Conservation (phyloP, 768 basidiomycete species). For the Tylopilus vinaceipallidus region DNA sequence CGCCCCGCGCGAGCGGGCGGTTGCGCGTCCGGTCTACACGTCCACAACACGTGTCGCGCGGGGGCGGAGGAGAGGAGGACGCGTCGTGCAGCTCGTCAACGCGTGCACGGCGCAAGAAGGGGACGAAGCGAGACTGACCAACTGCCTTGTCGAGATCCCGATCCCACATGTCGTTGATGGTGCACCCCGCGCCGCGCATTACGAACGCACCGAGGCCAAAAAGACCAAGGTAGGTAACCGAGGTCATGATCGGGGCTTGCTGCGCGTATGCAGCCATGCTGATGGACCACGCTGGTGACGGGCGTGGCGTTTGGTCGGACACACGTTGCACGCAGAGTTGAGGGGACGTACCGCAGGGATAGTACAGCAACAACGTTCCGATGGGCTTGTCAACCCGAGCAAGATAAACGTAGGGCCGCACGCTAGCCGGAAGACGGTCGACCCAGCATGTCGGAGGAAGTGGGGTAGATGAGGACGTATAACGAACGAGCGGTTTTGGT, state of each 20-base stretch:
- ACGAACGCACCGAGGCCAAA: constrained; percentile 90
- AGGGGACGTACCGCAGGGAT: constrained; percentile 80
- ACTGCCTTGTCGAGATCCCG: constrained; percentile 87
- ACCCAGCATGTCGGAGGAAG: constrained; percentile 53
- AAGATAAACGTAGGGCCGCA: constrained; percentile 80
- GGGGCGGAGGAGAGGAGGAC: too few relatives aligned
- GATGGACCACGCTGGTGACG: constrained; percentile 86
- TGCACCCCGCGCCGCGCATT: constrained; percentile 98
- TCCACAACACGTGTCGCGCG: background rate
- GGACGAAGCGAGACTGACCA: constrained; percentile 50
- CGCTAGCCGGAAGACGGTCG: constrained; percentile 54
- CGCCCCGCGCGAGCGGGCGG: constrained; percentile 85
- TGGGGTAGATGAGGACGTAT: constrained; percentile 9
- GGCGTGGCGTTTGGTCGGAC: too few relatives aligned
- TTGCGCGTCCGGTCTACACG: constrained; percentile 76
- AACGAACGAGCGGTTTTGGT: constrained; percentile 13
- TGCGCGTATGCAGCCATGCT: constrained; percentile 91
- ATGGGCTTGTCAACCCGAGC: constrained; percentile 96
- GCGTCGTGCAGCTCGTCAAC: too few relatives aligned
- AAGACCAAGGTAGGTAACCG: constrained; percentile 72
- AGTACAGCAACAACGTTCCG: constrained; percentile 86
- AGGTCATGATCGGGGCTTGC: constrained; percentile 60
- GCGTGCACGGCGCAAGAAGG: too few relatives aligned
- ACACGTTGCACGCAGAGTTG: too few relatives aligned
- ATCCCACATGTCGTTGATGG: constrained; percentile 99